Conservation (phyloP, 2,329 filamentous ascomycete genomes). For the Pyrenochaeta sp. region DNA sequence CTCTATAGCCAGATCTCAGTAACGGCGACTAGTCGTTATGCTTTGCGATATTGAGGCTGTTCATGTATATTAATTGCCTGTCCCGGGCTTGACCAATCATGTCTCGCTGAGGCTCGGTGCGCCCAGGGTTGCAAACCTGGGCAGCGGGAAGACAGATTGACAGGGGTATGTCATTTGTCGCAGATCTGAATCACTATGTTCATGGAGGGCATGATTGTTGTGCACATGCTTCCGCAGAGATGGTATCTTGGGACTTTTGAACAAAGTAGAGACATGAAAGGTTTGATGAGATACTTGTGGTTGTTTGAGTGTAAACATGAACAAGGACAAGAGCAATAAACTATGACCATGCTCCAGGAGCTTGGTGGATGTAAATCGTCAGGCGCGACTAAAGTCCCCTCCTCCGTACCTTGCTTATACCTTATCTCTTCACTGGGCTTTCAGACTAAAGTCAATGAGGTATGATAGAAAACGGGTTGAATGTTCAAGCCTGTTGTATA, state of each 20-base stretch:
- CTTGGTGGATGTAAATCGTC: too few relatives aligned
- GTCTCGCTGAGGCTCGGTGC: neutral
- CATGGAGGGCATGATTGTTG: neutral
- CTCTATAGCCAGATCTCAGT: slow-evolving; percentile 34
- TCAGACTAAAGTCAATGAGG: too few relatives aligned
- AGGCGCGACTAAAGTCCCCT: too few relatives aligned
- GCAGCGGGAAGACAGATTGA: slow-evolving; percentile 7
- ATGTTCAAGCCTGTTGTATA: too few relatives aligned
- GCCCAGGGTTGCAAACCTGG: slow-evolving; percentile 8
- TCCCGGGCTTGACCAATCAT: slow-evolving; percentile 34
- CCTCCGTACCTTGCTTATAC: too few relatives aligned
- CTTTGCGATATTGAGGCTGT: slow-evolving; percentile 40
- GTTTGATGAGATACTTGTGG: too few relatives aligned
- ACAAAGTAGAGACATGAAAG: too few relatives aligned
- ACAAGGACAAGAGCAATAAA: too few relatives aligned
- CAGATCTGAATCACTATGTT: neutral
- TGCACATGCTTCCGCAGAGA: neutral
- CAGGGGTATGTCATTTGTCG: slow-evolving; percentile 1
- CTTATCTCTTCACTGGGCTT: too few relatives aligned
- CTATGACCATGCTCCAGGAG: too few relatives aligned
- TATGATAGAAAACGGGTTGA: too few relatives aligned
- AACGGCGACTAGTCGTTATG: slow-evolving; percentile 27
- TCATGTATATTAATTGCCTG: slow-evolving; percentile 47
- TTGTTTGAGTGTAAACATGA: too few relatives aligned
- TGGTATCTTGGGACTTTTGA: neutral